Evolutionary conservation across 208 protist species (phyloP), one percentile per base, ranked within the genome.

Genomic region (Polymyxa betae): DNA sequence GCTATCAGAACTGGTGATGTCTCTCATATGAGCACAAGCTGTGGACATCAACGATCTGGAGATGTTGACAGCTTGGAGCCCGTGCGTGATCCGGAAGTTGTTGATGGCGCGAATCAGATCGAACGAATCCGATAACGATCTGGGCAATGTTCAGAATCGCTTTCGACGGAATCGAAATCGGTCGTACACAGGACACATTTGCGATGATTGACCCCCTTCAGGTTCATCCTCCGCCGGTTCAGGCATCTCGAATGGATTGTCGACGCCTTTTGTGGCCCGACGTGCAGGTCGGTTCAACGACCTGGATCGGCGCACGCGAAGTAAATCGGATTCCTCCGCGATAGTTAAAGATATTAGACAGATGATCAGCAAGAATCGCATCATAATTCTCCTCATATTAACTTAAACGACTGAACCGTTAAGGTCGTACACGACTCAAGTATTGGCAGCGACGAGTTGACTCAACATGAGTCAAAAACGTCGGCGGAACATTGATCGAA

Each of bases 21-120:
- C 72, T 35, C 72, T 5, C 72, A 82, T 82, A 43, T 82, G 72
- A n/a, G 72, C 72, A n/a, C 72, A 82, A n/a, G 72, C 72, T 20
- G 72, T 82, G 16, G 72, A 82, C 72, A 82, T 82, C 35, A 82
- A 43, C n/a, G 72, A 82, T 45, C 72, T 5, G 16, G 72, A 82
- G 72, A 82, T 82, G 72, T 82, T 82, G 5, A 82, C 35, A n/a
- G 16, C 16, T 82, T 5, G 72, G 5, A 82, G n/a, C n/a, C 72
- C 72, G n/a, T 82, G 72, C 16, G 72, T 45, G n/a, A 82, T 82
- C n/a, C 72, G 72, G 72, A 38, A 82, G 72, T 82, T 82, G 72
- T 82, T 82, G 72, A 82, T 82, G 72, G 16, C n/a, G 16, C 72
- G 72, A 35, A 82, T 82, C 72, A 82, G 5, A 12, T 35, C 72